phyloP scores from a whole-genome alignment of 306 rosid genomes.

The Nissolia schottii region DNA sequence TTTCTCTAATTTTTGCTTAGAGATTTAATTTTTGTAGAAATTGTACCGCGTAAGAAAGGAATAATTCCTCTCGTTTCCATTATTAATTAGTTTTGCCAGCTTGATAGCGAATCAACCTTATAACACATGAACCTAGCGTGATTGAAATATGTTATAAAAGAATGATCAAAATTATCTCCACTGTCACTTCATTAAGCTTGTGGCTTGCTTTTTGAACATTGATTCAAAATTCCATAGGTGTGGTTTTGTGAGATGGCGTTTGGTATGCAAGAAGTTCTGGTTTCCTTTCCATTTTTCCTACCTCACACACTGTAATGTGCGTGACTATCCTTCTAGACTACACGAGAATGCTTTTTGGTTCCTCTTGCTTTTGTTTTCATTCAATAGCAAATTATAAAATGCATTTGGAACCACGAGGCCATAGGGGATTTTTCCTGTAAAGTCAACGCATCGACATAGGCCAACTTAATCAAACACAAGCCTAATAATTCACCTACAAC shows the following conservation, averaged over 20 bases:
- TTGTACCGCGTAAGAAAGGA: slow-evolving; percentile 9
- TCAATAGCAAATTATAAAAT: neutral
- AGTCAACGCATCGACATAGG: slow-evolving; percentile 7
- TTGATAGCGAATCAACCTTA: neutral
- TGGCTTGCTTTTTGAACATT: neutral
- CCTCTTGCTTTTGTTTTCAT: neutral
- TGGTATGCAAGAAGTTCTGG: neutral
- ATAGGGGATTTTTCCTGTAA: neutral
- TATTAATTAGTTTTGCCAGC: neutral
- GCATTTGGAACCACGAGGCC: neutral
- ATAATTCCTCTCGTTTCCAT: neutral
- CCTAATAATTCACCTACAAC: too few species aligned
- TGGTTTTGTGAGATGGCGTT: neutral
- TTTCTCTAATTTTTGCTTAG: too few species aligned
- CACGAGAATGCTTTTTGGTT: neutral
- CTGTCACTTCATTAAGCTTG: neutral
- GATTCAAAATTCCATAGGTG: neutral
- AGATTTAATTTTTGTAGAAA: too few species aligned
- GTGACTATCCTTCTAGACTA: neutral
- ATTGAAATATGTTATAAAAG: neutral
- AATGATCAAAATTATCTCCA: neutral
- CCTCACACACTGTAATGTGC: slow-evolving; percentile 12
- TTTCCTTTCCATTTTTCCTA: neutral
- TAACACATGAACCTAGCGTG: neutral
- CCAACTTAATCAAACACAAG: neutral